Evolutionary conservation across 495 filamentous ascomycete species (phyloP).

Genomic region (Barbatosphaeria neglecta): DNA sequence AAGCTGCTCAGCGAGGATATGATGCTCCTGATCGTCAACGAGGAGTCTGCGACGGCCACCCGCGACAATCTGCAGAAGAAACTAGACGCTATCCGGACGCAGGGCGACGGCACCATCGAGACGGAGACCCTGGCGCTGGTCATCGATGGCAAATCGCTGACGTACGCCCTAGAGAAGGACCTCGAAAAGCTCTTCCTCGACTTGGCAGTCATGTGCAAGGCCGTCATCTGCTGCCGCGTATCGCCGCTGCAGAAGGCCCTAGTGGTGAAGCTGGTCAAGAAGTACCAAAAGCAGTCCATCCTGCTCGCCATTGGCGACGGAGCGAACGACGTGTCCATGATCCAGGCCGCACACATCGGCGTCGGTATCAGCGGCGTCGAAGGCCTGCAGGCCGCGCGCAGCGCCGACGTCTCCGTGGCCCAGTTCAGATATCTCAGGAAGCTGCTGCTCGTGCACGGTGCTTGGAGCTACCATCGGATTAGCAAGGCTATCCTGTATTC

Average conservation of each 20-base stretch:
- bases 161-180: constrained; percentile 86
- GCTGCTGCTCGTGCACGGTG: constrained; percentile 86
- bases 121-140: constrained; percentile 85
- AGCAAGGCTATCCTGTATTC: constrained; percentile 95
- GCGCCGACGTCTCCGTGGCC: constrained; percentile 89
- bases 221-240: constrained; percentile 97
- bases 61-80: constrained; percentile 86
- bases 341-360: constrained; percentile 96
- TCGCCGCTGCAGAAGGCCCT: constrained; percentile 97
- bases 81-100: constrained; percentile 69
- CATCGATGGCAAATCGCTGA: constrained; percentile 92
- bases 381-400: constrained; percentile 95
- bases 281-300: constrained; percentile 75
- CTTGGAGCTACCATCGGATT: constrained; percentile 96
- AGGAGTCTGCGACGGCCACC: constrained; percentile 65
- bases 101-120: constrained; percentile 61
- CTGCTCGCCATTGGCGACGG: constrained; percentile 94
- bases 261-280: constrained; percentile 97
- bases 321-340: constrained; percentile 99
- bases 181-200: constrained; percentile 91
- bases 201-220: constrained; percentile 90
- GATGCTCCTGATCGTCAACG: constrained; percentile 93
- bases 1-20: constrained; percentile 98
- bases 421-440: constrained; percentile 97
- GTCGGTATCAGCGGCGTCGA: constrained; percentile 97